Percentiles rank a stretch among this genome's conserved stretches.
Evolutionary conservation across 768 basidiomycete species (phyloP).

Genomic region (Phallus indusiatus): DNA sequence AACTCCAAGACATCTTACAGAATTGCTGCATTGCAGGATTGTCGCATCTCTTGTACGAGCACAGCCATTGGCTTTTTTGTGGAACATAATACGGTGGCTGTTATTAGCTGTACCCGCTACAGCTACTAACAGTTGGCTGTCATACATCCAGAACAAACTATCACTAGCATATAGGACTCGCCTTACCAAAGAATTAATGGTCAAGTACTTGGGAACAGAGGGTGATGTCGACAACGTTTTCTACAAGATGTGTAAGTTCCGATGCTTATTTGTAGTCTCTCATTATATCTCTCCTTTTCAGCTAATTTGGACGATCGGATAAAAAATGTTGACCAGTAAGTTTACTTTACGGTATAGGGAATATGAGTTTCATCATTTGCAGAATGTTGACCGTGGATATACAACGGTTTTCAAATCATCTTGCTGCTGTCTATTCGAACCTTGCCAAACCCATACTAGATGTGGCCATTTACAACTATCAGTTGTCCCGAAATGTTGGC

Average conservation of each 20-base stretch:
- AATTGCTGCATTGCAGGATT: constrained; percentile 55
- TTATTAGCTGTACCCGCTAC: constrained; percentile 89
- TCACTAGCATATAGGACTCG: constrained; percentile 82
- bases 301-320: constrained; percentile 94
- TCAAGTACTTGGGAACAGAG: constrained; percentile 73
- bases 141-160: constrained; percentile 89
- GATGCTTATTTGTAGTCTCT: not conserved
- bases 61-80: constrained; percentile 64
- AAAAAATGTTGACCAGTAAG: constrained; percentile 89
- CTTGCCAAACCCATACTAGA: constrained; percentile 90
- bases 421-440: constrained; percentile 92
- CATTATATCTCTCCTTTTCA: constrained; percentile 19
- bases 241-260: constrained; percentile 74
- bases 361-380: not conserved
- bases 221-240: constrained; percentile 76
- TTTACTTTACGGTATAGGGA: not conserved
- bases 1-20: constrained; percentile 5
- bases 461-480: constrained; percentile 91
- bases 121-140: constrained; percentile 88
- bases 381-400: constrained; percentile 97
- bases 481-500: constrained; percentile 87
- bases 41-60: constrained; percentile 92
- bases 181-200: constrained; percentile 74
- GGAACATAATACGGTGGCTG: constrained; percentile 84
- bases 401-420: constrained; percentile 79